Conservation (phyloP, 2,329 filamentous ascomycete species). For the Celoporthe dispersa region DNA sequence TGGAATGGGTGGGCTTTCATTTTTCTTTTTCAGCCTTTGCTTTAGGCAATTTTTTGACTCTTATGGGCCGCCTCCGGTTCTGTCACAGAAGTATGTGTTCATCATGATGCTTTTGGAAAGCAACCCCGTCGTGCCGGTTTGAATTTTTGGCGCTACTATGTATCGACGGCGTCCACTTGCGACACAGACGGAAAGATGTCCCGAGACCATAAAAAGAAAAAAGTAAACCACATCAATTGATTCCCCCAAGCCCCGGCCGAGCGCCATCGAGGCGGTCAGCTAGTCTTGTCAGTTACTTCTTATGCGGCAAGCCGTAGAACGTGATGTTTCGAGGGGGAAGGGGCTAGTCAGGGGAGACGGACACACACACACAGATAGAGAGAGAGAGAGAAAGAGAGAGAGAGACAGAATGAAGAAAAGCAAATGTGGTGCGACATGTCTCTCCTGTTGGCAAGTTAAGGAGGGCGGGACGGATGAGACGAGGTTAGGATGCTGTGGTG, state of each 20-base stretch:
- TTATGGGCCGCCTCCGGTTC: too few relatives aligned
- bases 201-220: not conserved
- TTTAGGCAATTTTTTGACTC: not conserved
- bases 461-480: not conserved
- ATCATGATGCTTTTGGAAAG: not conserved
- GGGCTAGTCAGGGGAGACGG: too few relatives aligned
- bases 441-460: conserved; percentile 16
- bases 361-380: not conserved
- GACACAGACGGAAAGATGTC: conserved; percentile 7
- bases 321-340: not conserved
- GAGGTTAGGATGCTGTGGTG: not conserved
- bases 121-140: not conserved
- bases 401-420: not conserved
- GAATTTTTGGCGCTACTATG: not conserved
- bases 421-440: conserved; percentile 8
- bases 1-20: not conserved
- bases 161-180: not conserved
- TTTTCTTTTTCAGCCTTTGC: not conserved
- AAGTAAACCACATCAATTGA: too few relatives aligned
- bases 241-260: not conserved
- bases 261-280: not conserved
- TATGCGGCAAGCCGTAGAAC: not conserved
- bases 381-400: not conserved
- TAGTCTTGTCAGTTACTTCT: not conserved
- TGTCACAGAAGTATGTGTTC: too few relatives aligned